Conservation (phyloP, 2,329 filamentous ascomycete genomes). For the Trichoderma guizhouense region DNA sequence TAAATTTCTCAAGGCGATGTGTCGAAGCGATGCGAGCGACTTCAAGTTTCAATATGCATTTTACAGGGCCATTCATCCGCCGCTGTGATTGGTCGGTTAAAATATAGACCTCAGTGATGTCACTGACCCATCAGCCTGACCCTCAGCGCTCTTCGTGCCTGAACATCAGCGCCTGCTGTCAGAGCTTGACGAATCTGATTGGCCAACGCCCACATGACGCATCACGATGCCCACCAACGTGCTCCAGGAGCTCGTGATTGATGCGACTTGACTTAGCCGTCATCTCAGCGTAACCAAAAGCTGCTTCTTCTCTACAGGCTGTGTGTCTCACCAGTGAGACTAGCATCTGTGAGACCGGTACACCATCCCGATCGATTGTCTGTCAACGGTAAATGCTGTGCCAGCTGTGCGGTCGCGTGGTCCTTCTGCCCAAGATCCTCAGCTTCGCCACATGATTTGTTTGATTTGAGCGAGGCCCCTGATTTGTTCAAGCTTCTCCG, state of each 20-base stretch:
- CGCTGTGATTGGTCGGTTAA: neutral
- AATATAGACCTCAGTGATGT: neutral
- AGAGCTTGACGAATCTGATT: neutral
- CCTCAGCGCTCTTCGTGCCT: conserved; percentile 2
- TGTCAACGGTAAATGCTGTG: neutral
- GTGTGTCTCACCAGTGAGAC: neutral
- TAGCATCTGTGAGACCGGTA: neutral
- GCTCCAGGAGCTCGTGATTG: conserved; percentile 9
- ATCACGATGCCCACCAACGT: conserved; percentile 6
- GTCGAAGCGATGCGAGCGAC: no score
- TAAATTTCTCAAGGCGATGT: neutral
- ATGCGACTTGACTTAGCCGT: neutral
- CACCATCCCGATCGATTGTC: neutral
- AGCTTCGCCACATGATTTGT: conserved; percentile 11
- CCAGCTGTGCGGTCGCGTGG: conserved; percentile 8
- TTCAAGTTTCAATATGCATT: neutral
- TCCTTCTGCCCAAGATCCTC: neutral
- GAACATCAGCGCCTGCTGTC: neutral
- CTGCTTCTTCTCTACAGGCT: neutral
- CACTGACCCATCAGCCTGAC: neutral
- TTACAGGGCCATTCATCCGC: no score
- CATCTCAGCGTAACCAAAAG: neutral
- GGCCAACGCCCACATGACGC: conserved; percentile 11
- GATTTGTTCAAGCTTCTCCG: neutral
- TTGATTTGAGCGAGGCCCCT: neutral